Evolutionary conservation across 345 rosid genomes (phyloP).

Genomic region (Eucalyptus brandiana): DNA sequence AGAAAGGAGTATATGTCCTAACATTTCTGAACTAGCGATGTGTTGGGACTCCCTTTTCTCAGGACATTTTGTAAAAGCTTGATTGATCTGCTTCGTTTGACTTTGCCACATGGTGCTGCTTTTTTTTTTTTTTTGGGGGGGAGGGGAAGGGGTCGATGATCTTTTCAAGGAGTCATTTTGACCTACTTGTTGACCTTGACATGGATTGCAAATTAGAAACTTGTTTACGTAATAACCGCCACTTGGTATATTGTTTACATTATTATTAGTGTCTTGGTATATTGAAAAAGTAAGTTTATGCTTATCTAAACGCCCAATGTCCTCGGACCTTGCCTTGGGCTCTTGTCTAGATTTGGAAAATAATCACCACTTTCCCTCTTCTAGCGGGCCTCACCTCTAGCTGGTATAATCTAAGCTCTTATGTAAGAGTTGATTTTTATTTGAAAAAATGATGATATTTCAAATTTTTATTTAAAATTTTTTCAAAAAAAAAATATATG

Average conservation of each 20-base stretch:
- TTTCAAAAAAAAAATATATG: rapidly evolving
- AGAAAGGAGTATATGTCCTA: neutral
- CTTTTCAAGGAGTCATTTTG: neutral
- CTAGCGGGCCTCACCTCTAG: too few species aligned
- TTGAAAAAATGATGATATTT: rapidly evolving
- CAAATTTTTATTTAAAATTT: too few species aligned
- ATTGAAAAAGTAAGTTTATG: too few species aligned
- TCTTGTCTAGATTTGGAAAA: too few species aligned
- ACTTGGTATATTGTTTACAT: too few species aligned
- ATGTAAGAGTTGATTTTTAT: too few species aligned
- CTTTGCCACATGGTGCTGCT: too few species aligned
- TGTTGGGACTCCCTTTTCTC: neutral
- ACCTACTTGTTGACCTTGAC: too few species aligned
- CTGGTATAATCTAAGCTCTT: too few species aligned
- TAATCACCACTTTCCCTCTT: too few species aligned
- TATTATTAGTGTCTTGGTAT: neutral
- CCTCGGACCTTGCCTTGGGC: rapidly evolving
- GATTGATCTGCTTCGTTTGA: neutral
- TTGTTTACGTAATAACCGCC: neutral
- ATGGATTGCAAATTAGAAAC: neutral
- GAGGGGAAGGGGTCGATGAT: neutral
- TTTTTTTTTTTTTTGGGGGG: neutral
- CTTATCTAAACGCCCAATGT: neutral
- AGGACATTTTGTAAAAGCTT: neutral
- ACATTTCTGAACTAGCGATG: neutral